Conservation (phyloP, 2,329 filamentous ascomycete genomes). For the Aspergillus pseudotamarii region DNA sequence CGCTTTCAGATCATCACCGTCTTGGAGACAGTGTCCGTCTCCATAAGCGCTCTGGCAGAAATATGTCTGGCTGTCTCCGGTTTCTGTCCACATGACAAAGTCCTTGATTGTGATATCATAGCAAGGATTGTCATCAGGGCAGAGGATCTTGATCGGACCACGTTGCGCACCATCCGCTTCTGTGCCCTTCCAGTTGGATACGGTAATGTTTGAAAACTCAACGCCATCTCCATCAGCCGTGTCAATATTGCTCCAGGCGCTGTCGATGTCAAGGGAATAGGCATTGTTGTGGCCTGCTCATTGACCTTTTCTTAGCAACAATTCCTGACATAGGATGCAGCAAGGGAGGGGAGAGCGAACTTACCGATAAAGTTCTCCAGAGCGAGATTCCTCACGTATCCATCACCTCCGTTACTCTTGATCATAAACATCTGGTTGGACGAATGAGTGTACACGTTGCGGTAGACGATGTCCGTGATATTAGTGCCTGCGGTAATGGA, state of each 20-base stretch:
- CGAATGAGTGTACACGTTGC: conserved; percentile 59
- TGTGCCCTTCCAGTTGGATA: conserved; percentile 60
- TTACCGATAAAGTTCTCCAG: conserved; percentile 59
- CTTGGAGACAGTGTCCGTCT: conserved; percentile 50
- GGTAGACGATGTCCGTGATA: conserved; percentile 57
- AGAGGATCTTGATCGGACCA: conserved; percentile 58
- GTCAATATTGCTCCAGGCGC: conserved; percentile 53
- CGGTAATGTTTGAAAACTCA: conserved; percentile 54
- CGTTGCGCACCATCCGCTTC: conserved; percentile 51
- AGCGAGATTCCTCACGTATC: conserved; percentile 52
- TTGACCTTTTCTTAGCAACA: too few relatives aligned
- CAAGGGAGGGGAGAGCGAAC: too few relatives aligned
- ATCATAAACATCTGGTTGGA: conserved; percentile 66
- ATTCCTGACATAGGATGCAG: background rate
- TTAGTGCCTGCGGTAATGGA: conserved; percentile 54
- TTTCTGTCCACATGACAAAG: conserved; percentile 50
- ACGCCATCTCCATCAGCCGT: conserved; percentile 53
- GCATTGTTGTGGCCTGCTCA: conserved; percentile 57
- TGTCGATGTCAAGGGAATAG: conserved; percentile 59
- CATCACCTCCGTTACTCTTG: conserved; percentile 61
- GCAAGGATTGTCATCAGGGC: conserved; percentile 56
- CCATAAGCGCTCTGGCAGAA: conserved; percentile 55
- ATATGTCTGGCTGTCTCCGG: conserved; percentile 35
- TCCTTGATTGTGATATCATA: conserved; percentile 54
- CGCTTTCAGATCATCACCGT: conserved; percentile 18